Evolutionary conservation across 257 asterid genomes (phyloP).

Genomic region (Solanum paucissectum): DNA sequence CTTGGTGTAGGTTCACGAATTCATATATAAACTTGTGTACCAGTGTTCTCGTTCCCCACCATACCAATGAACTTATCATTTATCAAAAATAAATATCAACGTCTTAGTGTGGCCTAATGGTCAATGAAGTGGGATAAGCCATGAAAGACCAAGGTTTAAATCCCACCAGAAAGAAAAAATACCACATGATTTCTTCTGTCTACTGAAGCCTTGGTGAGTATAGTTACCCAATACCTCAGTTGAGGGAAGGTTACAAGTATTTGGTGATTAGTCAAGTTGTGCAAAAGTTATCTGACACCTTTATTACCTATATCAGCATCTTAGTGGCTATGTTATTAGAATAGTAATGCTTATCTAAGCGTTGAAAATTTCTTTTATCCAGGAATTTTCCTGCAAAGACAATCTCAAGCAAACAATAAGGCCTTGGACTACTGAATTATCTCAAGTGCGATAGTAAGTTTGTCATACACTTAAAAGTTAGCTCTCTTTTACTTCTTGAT

Average conservation of each 20-base stretch:
- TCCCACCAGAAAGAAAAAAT: neutral
- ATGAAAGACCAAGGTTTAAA: neutral
- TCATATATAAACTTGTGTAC: neutral
- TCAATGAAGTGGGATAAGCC: neutral
- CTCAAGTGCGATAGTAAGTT: neutral
- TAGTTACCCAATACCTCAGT: neutral
- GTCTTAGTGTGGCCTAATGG: neutral
- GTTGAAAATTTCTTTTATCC: neutral
- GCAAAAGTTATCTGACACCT: neutral
- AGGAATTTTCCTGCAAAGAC: neutral
- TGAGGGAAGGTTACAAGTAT: neutral
- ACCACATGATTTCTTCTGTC: neutral
- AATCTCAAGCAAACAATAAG: neutral
- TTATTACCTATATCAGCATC: neutral
- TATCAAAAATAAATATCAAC: neutral
- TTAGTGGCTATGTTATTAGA: neutral
- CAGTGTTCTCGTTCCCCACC: neutral
- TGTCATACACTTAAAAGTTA: neutral
- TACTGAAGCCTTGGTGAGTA: neutral
- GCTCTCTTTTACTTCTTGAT: neutral
- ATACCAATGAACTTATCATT: neutral
- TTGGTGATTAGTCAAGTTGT: neutral
- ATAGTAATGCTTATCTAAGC: neutral
- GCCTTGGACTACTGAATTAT: neutral
- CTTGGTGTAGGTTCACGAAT: neutral